Conservation (phyloP, 2,329 filamentous ascomycete genomes). For the Colletotrichum incanum region DNA sequence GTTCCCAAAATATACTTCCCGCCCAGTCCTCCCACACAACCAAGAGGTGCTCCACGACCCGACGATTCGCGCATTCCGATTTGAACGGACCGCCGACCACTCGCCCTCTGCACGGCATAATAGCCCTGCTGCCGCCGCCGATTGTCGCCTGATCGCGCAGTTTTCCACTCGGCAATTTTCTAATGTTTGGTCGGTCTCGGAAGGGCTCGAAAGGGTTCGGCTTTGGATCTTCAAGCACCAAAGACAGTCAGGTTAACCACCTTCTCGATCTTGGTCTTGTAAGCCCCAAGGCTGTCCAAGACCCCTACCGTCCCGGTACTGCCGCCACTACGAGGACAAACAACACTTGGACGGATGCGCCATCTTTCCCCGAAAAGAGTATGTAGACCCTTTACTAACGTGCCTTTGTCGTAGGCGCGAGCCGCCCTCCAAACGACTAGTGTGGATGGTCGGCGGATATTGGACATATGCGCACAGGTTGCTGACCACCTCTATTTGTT, state of each 20-base stretch:
- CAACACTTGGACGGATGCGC: conserved; percentile 46
- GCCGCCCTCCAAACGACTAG: neutral
- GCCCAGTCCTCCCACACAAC: conserved; percentile 27
- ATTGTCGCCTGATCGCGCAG: conserved; percentile 13
- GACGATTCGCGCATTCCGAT: conserved; percentile 30
- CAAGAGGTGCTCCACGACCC: conserved; percentile 17
- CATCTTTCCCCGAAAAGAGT: conserved; percentile 61
- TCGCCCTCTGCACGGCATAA: neutral
- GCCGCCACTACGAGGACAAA: conserved; percentile 36
- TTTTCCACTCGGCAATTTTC: conserved; percentile 18
- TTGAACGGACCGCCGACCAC: conserved; percentile 16
- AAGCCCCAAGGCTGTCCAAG: conserved; percentile 38
- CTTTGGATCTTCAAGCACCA: conserved; percentile 41
- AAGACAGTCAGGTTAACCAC: conserved; percentile 35
- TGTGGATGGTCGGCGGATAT: neutral
- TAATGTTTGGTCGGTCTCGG: conserved; percentile 41
- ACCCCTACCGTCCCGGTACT: conserved; percentile 40
- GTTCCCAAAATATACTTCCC: conserved; percentile 38
- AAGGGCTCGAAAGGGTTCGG: conserved; percentile 42
- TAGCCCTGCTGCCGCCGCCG: conserved; percentile 2
- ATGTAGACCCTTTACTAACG: conserved; percentile 45
- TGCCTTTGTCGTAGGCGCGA: neutral
- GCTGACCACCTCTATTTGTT: conserved; percentile 20
- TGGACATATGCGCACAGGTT: neutral
- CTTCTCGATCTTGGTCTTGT: conserved; percentile 42